phyloP scores from a whole-genome alignment of 495 filamentous ascomycete genomes.

The Podospora anserina region DNA sequence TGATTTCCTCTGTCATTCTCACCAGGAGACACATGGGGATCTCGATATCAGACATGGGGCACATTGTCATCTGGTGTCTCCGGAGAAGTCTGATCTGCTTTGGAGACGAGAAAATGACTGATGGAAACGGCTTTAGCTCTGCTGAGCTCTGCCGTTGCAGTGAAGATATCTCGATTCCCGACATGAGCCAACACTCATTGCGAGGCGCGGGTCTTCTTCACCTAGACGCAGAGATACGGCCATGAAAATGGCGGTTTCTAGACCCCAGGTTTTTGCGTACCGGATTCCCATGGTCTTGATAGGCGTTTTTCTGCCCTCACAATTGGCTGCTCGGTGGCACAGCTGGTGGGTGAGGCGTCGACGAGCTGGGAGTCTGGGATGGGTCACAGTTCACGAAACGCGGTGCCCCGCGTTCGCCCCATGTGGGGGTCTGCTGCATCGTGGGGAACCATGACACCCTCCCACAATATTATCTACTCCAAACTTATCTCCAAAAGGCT shows the following conservation, averaged over 20 bases:
- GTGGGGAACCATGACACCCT: conserved; percentile 2
- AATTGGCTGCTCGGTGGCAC: background rate
- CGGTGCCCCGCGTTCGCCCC: background rate
- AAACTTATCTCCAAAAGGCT: background rate
- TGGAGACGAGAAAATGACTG: background rate
- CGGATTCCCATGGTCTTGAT: background rate
- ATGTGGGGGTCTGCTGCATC: conserved; percentile 1
- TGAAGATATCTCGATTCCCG: background rate
- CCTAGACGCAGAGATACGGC: no score
- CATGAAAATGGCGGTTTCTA: background rate
- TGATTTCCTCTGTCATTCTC: conserved; percentile 3
- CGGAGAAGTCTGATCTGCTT: conserved; percentile 1
- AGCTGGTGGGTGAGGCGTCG: conserved; percentile 2
- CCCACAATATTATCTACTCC: background rate
- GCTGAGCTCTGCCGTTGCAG: background rate
- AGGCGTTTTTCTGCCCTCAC: background rate
- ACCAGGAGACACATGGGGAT: background rate
- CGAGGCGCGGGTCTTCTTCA: no score
- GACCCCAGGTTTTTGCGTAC: background rate
- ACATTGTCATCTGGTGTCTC: background rate
- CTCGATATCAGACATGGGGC: background rate
- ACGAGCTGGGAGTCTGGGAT: background rate
- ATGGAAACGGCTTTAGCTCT: background rate
- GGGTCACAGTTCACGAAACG: background rate
- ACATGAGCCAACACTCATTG: background rate